phyloP scores from a whole-genome alignment of 1,284 basidiomycete genomes.

The Tilletia caries region DNA sequence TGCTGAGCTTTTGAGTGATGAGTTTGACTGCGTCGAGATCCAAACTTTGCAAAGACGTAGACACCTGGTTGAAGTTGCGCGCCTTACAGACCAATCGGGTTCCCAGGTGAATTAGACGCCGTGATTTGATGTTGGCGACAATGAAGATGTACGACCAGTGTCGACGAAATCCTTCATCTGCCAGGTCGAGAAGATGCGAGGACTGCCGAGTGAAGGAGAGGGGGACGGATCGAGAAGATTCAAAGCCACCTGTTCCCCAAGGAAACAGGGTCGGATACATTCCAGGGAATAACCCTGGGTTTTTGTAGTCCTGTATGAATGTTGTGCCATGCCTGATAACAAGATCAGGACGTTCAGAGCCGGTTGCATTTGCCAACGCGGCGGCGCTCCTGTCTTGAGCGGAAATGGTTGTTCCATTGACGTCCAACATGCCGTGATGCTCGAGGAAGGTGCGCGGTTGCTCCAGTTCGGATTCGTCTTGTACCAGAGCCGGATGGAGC shows the following conservation, averaged over 20 bases:
- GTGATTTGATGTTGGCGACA: background rate
- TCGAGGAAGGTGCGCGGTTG: background rate
- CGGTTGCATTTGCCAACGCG: background rate
- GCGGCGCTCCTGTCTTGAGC: background rate
- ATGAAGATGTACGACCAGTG: background rate
- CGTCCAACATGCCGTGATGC: background rate
- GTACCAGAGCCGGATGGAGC: background rate
- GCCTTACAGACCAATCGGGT: background rate
- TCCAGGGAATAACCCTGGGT: background rate
- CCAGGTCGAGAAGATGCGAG: background rate
- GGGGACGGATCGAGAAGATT: background rate
- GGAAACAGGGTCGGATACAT: background rate
- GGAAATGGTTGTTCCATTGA: background rate
- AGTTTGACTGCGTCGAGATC: background rate
- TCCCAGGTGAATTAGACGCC: background rate
- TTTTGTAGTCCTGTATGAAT: background rate
- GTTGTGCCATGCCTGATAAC: background rate
- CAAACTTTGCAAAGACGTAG: background rate
- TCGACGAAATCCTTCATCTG: background rate
- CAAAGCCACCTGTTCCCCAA: background rate
- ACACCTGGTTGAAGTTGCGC: background rate
- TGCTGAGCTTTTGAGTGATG: background rate
- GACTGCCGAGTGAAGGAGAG: background rate
- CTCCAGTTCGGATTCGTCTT: background rate
- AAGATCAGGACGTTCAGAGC: background rate